Percentiles rank a stretch among this genome's conserved stretches.
These are phyloP conservation scores for Linanthus parryae DNA, from an alignment of 148 eudicot genomes.

Conservation along the genomic window DNA sequence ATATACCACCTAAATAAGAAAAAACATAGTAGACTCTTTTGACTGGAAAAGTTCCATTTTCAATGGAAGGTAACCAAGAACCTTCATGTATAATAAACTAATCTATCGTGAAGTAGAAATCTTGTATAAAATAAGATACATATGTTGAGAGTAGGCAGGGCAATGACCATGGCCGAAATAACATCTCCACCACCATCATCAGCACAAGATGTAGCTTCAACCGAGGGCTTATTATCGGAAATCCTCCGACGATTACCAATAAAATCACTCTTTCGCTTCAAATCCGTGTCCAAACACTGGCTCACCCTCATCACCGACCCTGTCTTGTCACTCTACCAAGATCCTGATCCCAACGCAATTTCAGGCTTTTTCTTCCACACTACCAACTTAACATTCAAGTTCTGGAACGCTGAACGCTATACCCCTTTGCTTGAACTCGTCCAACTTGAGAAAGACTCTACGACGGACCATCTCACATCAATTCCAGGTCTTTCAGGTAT, in stretches of 20 bases:
- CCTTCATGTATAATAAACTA: too few relatives aligned
- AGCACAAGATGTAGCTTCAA: not conserved
- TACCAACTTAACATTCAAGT: too few relatives aligned
- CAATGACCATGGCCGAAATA: not conserved
- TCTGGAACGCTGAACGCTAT: not conserved
- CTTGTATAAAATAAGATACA: too few relatives aligned
- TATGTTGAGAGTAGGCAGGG: too few relatives aligned
- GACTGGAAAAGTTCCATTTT: too few relatives aligned
- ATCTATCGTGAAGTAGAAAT: too few relatives aligned
- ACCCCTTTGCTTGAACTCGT: not conserved
- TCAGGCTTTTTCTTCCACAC: conserved; percentile 5
- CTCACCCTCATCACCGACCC: conserved; percentile 9
- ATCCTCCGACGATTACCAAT: conserved; percentile 9
- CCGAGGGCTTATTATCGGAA: conserved; percentile 3
- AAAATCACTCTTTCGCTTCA: conserved; percentile 10
- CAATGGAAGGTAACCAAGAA: too few relatives aligned
- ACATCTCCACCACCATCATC: not conserved
- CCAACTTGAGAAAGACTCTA: not conserved
- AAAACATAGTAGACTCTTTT: too few relatives aligned
- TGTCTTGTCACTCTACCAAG: not conserved
- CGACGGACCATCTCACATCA: not conserved
- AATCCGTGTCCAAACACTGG: conserved; percentile 21
- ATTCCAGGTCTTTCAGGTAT: not conserved
- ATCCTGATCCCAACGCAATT: not conserved
- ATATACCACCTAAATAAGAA: too few relatives aligned